phyloP scores from a whole-genome alignment of 2,329 filamentous ascomycete species.

The Aspergillus flavus region DNA sequence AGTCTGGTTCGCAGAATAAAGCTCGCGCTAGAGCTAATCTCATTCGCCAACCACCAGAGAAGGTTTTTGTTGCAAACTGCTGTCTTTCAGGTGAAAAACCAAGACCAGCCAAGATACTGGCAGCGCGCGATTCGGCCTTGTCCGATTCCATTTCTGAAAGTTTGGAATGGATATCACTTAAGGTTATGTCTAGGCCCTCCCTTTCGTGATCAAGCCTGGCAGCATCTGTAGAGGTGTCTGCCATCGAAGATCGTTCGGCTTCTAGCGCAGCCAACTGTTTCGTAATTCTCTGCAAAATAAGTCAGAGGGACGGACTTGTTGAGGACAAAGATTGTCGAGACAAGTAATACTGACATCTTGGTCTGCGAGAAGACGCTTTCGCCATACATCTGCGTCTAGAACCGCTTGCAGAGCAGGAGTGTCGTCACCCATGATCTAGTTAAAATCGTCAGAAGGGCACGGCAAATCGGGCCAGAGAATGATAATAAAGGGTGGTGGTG shows the following conservation, averaged over 20 bases:
- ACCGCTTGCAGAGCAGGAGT: slow-evolving; percentile 94
- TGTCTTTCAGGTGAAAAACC: slow-evolving; percentile 94
- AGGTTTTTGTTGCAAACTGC: slow-evolving; percentile 91
- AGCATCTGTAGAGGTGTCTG: slow-evolving; percentile 89
- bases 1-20: slow-evolving; percentile 95
- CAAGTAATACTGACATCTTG: slow-evolving; percentile 66
- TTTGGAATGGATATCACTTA: slow-evolving; percentile 89
- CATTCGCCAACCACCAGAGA: slow-evolving; percentile 99
- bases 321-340: background rate
- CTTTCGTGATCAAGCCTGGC: slow-evolving; percentile 81
- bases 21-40: slow-evolving; percentile 90
- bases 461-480: slow-evolving; percentile 4
- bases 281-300: slow-evolving; percentile 65
- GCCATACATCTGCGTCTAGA: slow-evolving; percentile 96
- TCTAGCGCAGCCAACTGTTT: slow-evolving; percentile 77
- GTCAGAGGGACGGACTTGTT: background rate
- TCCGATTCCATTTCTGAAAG: slow-evolving; percentile 98
- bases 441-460: slow-evolving; percentile 14
- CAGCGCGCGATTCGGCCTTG: slow-evolving; percentile 92
- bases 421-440: slow-evolving; percentile 87
- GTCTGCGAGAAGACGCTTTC: slow-evolving; percentile 88
- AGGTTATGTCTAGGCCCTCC: slow-evolving; percentile 85
- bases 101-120: slow-evolving; percentile 93
- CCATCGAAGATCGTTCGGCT: slow-evolving; percentile 73
- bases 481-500: background rate